Evolutionary conservation across 805 yeast genomes (phyloP), one percentile per base, ranked within the genome.

Genomic region (Candida quercuum): DNA sequence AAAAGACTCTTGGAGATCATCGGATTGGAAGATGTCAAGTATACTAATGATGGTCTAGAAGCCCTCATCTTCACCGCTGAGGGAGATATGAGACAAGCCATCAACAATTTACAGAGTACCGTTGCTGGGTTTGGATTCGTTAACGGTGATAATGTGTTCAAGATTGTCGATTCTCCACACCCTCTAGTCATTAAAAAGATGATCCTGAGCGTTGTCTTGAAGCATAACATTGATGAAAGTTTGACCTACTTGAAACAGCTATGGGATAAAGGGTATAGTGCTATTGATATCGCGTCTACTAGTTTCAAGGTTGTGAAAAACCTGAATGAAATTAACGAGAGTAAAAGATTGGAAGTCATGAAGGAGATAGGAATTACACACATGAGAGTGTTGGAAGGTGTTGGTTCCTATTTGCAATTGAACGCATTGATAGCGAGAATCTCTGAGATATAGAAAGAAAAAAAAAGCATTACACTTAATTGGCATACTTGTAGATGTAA

Each of bases 81-180:
- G 56, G 99, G 99, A 42, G 99, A 93, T 57, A 91, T 93, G 99
- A 78, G 99, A 60, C 99, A 93, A 61, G 99, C 98, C 0, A 75
- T 93, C 33, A 93, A 93, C 56, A 93, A 93, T 60, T 59, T 93
- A 41, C 99, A 93, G 57, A 81, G 95, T 53, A 88, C 97, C 0
- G 91, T 81, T 23, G 87, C 96, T 1, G 99, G 99, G 2, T 89
- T 89, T 63, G 89, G 84, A 3, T 71, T 85, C 38, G 96, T 93
- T n/a, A 85, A 78, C 53, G 87, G 87, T 33, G 87, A 85, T 28
- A 91, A 89, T 52, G 99, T 93, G 14, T 93, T 88, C 71, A 86
- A 84, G 57, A 86, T 93, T 41, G 98, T 93, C 3, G 99, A 93
- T 58, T 83, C 88, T 37, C 99, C 99, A 3, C 98, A 93, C 62